These are phyloP conservation scores for Diaporthe aspalathi DNA, from an alignment of 2,329 filamentous ascomycete genomes.

Conservation along the genomic window DNA sequence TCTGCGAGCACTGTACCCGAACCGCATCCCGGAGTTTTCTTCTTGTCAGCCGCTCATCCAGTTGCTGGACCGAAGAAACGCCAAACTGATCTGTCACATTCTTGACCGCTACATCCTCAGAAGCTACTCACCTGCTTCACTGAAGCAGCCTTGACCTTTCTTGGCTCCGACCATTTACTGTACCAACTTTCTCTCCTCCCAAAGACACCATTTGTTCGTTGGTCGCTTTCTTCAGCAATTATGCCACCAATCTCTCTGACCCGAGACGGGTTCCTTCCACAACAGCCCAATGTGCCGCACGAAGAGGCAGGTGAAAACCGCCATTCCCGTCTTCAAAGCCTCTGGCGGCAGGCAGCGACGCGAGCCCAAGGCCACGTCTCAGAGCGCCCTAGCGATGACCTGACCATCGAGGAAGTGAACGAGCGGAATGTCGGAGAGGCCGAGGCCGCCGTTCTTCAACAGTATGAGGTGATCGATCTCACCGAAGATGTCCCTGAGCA, in stretches of 20 bases:
- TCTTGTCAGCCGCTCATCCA: too few species aligned
- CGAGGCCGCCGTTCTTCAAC: background rate
- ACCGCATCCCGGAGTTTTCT: too few species aligned
- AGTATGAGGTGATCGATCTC: constrained; percentile 2
- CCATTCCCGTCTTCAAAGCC: background rate
- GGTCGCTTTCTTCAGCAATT: too few species aligned
- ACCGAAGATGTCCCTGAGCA: background rate
- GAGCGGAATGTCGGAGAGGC: background rate
- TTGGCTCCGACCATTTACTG: background rate
- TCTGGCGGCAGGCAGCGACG: background rate
- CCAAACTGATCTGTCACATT: too few species aligned
- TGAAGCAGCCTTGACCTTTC: background rate
- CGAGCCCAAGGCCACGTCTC: background rate
- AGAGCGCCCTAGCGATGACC: background rate
- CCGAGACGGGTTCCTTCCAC: background rate
- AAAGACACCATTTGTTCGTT: background rate
- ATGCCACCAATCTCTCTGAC: background rate
- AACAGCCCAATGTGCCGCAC: too few species aligned
- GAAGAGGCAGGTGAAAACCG: background rate
- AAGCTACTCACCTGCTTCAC: background rate
- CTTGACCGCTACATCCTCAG: too few species aligned
- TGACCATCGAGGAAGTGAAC: background rate
- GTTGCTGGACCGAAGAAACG: too few species aligned
- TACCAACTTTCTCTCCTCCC: background rate
- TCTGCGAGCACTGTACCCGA: too few species aligned